phyloP scores from a whole-genome alignment of 202 grass and related monocot species.

The Digitaria exilis region DNA sequence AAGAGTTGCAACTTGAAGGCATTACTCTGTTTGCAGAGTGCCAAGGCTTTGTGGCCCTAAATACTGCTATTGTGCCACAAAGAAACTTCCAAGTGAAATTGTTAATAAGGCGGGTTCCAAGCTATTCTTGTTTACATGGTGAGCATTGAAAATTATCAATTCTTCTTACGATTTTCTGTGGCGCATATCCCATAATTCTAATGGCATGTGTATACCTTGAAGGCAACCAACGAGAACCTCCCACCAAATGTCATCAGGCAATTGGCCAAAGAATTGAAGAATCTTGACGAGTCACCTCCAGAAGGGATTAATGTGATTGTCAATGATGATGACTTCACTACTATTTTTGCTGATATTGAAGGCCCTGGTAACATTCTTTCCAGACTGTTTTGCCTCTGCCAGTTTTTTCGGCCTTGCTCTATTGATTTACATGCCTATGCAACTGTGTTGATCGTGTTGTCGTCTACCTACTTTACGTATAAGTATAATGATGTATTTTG shows the following conservation, averaged over 20 bases:
- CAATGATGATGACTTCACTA: constrained; percentile 89
- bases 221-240: constrained; percentile 93
- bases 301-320: constrained; percentile 89
- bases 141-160: not conserved
- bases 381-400: not conserved
- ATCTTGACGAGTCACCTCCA: constrained; percentile 84
- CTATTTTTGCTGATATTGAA: constrained; percentile 87
- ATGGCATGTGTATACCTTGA: constrained; percentile 29
- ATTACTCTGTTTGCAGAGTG: not conserved
- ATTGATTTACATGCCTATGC: not conserved
- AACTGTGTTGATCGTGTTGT: not conserved
- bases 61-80: not conserved
- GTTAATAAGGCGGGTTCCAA: not conserved
- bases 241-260: constrained; percentile 92
- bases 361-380: constrained; percentile 67
- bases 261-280: constrained; percentile 86
- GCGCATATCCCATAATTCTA: constrained; percentile 12
- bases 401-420: constrained; percentile 2
- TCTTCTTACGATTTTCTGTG: not conserved
- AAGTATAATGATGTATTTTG: not conserved
- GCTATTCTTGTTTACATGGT: constrained; percentile 39
- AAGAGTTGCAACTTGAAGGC: not conserved
- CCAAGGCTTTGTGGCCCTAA: constrained; percentile 2
- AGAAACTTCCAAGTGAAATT: not conserved
- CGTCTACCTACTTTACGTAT: not conserved